A percentile compares a stretch with the other conserved stretches of the same genome.
phyloP scores from a whole-genome alignment of 2,329 filamentous ascomycete genomes.

The Apiospora hydei region DNA sequence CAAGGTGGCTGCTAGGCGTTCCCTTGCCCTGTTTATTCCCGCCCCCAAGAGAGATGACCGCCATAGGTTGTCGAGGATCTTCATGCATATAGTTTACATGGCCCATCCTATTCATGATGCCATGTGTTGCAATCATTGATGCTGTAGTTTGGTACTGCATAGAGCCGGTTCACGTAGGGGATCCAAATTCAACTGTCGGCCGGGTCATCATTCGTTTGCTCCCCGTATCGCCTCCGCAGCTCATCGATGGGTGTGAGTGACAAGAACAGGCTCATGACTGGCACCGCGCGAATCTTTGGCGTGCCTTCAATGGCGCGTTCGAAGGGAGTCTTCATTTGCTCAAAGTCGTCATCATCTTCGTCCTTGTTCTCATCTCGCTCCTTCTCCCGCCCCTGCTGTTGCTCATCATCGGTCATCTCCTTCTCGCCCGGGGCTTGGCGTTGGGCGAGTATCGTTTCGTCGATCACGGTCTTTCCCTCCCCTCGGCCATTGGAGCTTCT shows the following conservation, averaged over 20 bases:
- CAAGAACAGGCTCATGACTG: conserved; percentile 68
- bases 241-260: conserved; percentile 61
- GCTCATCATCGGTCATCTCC: conserved; percentile 26
- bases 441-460: conserved; percentile 51
- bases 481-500: conserved; percentile 12
- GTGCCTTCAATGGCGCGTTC: conserved; percentile 59
- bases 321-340: conserved; percentile 64
- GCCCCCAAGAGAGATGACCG: background rate
- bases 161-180: background rate
- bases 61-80: background rate
- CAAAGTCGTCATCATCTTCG: conserved; percentile 58
- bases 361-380: conserved; percentile 38
- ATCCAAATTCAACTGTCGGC: conserved; percentile 20
- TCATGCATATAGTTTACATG: background rate
- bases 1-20: background rate
- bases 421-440: conserved; percentile 32
- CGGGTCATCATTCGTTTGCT: conserved; percentile 51
- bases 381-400: background rate
- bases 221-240: conserved; percentile 56
- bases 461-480: conserved; percentile 46
- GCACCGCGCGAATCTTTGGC: conserved; percentile 53
- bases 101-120: background rate
- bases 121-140: background rate
- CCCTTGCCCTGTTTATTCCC: background rate
- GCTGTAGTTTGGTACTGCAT: background rate